Conservation (phyloP, 2,329 filamentous ascomycete genomes). For the Paecilomyces variotii region DNA sequence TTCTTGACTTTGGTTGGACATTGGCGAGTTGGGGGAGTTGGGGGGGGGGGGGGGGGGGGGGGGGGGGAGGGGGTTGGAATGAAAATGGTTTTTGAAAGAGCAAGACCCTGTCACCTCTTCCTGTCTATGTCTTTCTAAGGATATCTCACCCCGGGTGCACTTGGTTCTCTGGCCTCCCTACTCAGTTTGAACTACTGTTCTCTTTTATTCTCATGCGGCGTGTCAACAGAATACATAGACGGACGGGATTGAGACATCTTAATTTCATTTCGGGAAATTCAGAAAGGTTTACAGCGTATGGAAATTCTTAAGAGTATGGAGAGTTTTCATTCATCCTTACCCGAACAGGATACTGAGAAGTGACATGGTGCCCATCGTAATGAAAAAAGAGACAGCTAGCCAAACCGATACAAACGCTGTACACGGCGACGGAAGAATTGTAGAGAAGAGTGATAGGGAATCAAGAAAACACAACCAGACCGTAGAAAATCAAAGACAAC, state of each 20-base stretch:
- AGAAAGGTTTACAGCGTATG: background rate
- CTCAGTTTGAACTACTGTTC: too few relatives aligned
- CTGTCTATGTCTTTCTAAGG: background rate
- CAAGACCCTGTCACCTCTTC: constrained; percentile 1
- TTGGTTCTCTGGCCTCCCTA: too few relatives aligned
- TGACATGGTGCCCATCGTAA: background rate
- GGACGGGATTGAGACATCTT: background rate
- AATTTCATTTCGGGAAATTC: background rate
- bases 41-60: background rate
- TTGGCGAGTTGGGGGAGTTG: too few relatives aligned
- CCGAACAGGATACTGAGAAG: background rate
- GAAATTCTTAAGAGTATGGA: background rate
- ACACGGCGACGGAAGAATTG: background rate
- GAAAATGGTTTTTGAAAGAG: background rate
- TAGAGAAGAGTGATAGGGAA: background rate
- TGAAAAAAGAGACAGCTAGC: background rate
- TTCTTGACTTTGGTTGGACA: too few relatives aligned
- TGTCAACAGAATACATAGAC: background rate
- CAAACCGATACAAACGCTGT: background rate
- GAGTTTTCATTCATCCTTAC: background rate
- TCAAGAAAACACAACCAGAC: background rate
- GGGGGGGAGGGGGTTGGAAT: background rate
- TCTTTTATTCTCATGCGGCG: too few relatives aligned
- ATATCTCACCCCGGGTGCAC: too few relatives aligned
- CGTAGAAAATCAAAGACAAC: background rate